Evolutionary conservation across 495 filamentous ascomycete species (phyloP).

Genomic region (Physcia stellaris): DNA sequence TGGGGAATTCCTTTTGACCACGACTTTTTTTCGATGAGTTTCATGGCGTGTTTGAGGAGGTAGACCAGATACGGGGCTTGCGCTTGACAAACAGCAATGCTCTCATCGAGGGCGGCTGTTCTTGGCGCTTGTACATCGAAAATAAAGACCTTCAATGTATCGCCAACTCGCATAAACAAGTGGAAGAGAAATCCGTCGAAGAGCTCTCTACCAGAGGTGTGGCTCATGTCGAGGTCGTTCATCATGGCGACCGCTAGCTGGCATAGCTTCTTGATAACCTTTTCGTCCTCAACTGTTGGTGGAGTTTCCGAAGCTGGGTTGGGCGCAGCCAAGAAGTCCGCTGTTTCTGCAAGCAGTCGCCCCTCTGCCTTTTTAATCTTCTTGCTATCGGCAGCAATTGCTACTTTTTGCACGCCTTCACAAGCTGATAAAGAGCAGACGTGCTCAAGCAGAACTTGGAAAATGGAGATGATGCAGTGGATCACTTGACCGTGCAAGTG

Average conservation of each 20-base stretch:
- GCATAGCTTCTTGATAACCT: neutral
- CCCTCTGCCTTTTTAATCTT: neutral
- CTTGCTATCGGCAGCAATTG: neutral
- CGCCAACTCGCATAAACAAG: neutral
- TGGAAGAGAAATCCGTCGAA: conserved; percentile 3
- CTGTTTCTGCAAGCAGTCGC: neutral
- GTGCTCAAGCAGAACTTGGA: conserved; percentile 1
- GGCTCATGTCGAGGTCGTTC: neutral
- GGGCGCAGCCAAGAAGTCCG: too few species aligned
- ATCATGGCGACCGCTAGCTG: neutral
- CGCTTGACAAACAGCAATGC: neutral
- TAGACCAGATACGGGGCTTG: conserved; percentile 3
- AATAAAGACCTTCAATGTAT: neutral
- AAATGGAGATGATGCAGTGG: conserved; percentile 1
- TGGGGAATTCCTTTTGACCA: neutral
- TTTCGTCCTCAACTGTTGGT: neutral
- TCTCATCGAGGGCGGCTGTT: neutral
- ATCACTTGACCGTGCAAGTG: neutral
- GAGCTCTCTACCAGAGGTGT: neutral
- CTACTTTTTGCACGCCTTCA: neutral
- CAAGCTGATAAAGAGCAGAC: neutral
- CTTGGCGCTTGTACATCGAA: neutral
- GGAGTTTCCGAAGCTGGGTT: neutral
- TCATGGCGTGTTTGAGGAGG: neutral
- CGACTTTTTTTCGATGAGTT: neutral